These are phyloP conservation scores for Mycena metata DNA, from an alignment of 768 basidiomycete genomes.

Conservation along the genomic window DNA sequence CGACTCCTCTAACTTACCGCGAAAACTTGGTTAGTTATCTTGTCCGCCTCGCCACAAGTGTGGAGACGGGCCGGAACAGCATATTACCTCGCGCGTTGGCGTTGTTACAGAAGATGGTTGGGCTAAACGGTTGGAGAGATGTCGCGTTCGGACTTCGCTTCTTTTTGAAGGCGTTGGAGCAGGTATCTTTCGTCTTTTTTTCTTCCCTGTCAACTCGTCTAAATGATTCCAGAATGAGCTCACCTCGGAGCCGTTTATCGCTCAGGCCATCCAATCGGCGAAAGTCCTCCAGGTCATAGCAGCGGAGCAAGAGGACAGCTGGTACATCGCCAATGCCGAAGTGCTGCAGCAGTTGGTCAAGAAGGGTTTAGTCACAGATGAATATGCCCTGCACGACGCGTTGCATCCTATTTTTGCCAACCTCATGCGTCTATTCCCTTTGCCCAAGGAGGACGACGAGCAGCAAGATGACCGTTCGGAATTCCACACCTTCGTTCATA, in stretches of 20 bases:
- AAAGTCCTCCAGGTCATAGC: conserved; percentile 91
- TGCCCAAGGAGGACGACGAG: conserved; percentile 84
- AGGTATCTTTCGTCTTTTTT: conserved; percentile 59
- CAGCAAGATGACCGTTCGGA: conserved; percentile 79
- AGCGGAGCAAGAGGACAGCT: conserved; percentile 84
- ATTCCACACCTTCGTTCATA: conserved; percentile 83
- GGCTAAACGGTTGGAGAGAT: conserved; percentile 89
- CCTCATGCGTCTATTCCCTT: conserved; percentile 80
- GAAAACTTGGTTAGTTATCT: conserved; percentile 97
- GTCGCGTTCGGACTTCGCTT: conserved; percentile 93
- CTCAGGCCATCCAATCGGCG: conserved; percentile 82
- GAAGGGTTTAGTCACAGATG: conserved; percentile 88
- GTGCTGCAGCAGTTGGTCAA: conserved; percentile 87
- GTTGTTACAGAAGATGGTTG: conserved; percentile 82
- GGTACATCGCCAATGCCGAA: conserved; percentile 81
- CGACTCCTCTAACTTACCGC: conserved; percentile 82
- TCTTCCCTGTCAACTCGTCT: conserved; percentile 19
- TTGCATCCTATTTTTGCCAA: conserved; percentile 87
- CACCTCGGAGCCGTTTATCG: conserved; percentile 71
- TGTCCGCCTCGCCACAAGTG: conserved; percentile 86
- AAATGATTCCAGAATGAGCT: conserved; percentile 72
- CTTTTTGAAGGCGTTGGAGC: conserved; percentile 87
- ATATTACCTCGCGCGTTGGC: conserved; percentile 75
- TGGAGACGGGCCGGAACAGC: conserved; percentile 61
- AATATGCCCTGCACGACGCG: conserved; percentile 83